Evolutionary conservation across 805 yeast genomes (phyloP), one percentile per base, ranked within the genome.

Genomic region (Pachysolen tannophilus): DNA sequence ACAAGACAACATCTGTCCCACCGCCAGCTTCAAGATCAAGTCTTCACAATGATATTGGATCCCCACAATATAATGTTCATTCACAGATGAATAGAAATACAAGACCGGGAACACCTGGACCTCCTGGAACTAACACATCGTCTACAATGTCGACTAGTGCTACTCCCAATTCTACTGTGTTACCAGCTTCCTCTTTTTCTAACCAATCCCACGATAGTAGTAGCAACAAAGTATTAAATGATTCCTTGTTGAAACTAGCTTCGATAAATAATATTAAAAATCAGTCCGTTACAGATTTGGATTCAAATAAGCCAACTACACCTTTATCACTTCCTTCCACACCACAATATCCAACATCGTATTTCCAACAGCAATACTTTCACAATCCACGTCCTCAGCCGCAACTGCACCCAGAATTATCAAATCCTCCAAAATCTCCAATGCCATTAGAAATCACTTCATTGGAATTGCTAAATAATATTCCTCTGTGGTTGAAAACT

Each of bases 401-500:
- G 13, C n/a, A 19, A 6, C 32, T 30, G 27, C 46, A 40, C n/a
- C 19, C 23, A 33, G 9, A 19, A 7, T 20, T 20, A 30, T 8
- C 40, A 23, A 23, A 23, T 14, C 26, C 20, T 4, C 15, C 59
- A 9, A 67, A 64, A 40, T 57, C 69, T 3, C 68, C 71, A 30
- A 67, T 70, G 38, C 66, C 75, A 5, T 63, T 63, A 32, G 75
- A 69, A 40, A 61, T 75, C 42, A 67, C 77, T 3, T 72, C 66
- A 32, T 62, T 61, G 28, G 72, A 72, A 41, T 58, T 77, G 41
- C 64, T 92, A 48, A 61, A 65, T 40, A 90, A 92, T 53, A 76
- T 92, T 32, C 95, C 97, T 2, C 80, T 82, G 8, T 92, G 98
- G 98, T 67, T 92, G 56, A 81, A 94, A 56, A 69, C 87, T 9